A percentile compares a stretch with the other conserved stretches of the same genome.
Conservation (phyloP, 345 rosid genomes). For the Turritis glabra region DNA sequence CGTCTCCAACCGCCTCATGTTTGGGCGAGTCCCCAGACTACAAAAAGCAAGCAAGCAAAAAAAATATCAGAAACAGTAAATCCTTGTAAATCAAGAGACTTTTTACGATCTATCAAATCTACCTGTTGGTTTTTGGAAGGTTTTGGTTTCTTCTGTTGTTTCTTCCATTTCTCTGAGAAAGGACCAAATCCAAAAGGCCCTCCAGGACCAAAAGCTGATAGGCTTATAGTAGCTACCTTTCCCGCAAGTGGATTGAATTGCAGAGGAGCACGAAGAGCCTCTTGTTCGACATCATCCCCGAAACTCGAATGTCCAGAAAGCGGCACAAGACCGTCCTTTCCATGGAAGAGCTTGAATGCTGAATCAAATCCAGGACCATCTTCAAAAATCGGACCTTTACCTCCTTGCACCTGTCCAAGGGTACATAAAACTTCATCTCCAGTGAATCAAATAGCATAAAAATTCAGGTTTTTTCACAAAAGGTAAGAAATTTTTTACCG, state of each 20-base stretch:
- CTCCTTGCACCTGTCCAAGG: constrained; percentile 44
- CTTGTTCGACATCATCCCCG: constrained; percentile 17
- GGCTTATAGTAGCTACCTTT: constrained; percentile 71
- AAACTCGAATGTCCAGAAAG: constrained; percentile 48
- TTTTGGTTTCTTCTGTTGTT: constrained; percentile 60
- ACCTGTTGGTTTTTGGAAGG: constrained; percentile 66
- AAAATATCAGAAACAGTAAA: neutral
- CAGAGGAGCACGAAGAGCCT: constrained; percentile 46
- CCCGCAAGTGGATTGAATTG: constrained; percentile 73
- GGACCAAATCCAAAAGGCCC: constrained; percentile 79
- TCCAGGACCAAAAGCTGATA: constrained; percentile 74
- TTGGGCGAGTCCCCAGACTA: constrained; percentile 58
- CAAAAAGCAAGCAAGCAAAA: constrained; percentile 6
- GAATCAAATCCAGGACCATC: constrained; percentile 75
- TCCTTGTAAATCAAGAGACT: neutral
- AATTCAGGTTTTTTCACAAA: neutral
- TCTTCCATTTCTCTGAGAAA: constrained; percentile 66
- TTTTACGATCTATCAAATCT: neutral
- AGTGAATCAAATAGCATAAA: neutral
- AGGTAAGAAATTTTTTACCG: constrained; percentile 39
- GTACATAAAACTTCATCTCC: constrained; percentile 3
- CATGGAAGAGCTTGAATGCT: constrained; percentile 85
- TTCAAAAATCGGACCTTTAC: constrained; percentile 87
- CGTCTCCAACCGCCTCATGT: constrained; percentile 72
- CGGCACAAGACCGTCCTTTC: constrained; percentile 83